Evolutionary conservation across 306 rosid species (phyloP).

Genomic region (Quercus ilex): DNA sequence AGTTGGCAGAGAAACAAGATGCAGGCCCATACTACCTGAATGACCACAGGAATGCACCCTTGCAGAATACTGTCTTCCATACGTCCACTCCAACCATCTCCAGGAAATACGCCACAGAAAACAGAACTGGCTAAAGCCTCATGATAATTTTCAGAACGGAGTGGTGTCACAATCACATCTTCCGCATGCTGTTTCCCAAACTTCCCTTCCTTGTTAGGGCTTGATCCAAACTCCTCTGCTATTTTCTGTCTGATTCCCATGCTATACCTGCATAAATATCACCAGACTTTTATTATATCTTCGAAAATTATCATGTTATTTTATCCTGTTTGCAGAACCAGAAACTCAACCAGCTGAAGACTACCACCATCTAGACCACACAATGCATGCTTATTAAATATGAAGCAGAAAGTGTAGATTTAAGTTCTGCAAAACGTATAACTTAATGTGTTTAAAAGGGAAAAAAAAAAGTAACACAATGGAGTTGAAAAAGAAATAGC

Average conservation of each 20-base stretch:
- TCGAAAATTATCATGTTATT: constrained; percentile 4
- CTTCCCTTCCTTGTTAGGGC: constrained; percentile 75
- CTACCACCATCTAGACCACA: neutral
- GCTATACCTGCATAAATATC: constrained; percentile 61
- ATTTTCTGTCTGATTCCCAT: constrained; percentile 91
- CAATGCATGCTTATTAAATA: neutral
- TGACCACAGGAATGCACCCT: constrained; percentile 89
- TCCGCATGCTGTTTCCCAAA: constrained; percentile 76
- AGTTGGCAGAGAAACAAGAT: neutral
- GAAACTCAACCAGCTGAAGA: neutral
- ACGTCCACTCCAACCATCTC: constrained; percentile 97
- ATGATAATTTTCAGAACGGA: constrained; percentile 60
- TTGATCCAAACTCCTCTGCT: constrained; percentile 80
- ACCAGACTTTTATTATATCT: constrained; percentile 8
- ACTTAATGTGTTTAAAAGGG: neutral
- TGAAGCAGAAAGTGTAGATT: neutral
- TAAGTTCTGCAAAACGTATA: neutral
- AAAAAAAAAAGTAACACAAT: neutral
- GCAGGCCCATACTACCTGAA: constrained; percentile 56
- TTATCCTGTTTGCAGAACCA: neutral
- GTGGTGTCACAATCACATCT: constrained; percentile 69
- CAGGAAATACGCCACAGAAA: constrained; percentile 87
- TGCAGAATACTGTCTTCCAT: constrained; percentile 90
- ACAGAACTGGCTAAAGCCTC: constrained; percentile 63
- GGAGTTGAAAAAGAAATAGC: neutral